Conservation (phyloP, 2,329 filamentous ascomycete genomes). For the Ophiostoma sp. region DNA sequence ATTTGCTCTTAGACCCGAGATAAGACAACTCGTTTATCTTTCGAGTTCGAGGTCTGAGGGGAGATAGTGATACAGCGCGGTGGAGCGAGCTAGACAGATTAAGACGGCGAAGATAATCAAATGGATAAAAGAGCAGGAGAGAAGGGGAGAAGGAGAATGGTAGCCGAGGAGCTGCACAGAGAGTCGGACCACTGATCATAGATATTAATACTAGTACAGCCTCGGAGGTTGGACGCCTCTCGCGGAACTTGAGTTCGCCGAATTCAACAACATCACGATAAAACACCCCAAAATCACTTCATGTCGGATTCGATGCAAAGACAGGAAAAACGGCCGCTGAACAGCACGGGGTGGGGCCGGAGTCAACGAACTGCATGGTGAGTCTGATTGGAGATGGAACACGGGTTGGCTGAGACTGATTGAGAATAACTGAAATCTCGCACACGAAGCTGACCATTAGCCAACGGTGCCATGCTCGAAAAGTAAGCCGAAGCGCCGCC, state of each 20-base stretch:
- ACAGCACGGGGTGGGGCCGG: conserved; percentile 12
- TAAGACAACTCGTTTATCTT: not conserved
- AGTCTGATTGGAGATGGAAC: not conserved
- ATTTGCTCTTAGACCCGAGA: not conserved
- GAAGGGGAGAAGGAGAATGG: not conserved
- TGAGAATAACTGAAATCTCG: not conserved
- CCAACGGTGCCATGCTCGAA: conserved; percentile 24
- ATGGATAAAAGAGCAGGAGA: not conserved
- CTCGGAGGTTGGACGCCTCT: not conserved
- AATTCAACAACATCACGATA: not conserved
- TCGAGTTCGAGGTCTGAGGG: not conserved
- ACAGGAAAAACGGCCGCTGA: not conserved
- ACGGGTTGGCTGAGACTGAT: not conserved
- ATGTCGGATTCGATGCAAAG: not conserved
- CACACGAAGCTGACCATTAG: conserved; percentile 16
- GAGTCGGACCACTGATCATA: not conserved
- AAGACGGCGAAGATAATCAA: not conserved
- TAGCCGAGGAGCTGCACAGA: not conserved
- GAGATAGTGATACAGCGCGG: not conserved
- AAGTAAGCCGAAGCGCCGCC: conserved; percentile 8
- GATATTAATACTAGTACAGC: conserved; percentile 4
- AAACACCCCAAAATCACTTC: not conserved
- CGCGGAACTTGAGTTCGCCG: conserved; percentile 4
- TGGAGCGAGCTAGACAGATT: not conserved
- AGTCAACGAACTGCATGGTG: conserved; percentile 20